These are phyloP conservation scores for Aspergillus transmontanensis DNA, from an alignment of 2,329 filamentous ascomycete genomes.

Conservation along the genomic window DNA sequence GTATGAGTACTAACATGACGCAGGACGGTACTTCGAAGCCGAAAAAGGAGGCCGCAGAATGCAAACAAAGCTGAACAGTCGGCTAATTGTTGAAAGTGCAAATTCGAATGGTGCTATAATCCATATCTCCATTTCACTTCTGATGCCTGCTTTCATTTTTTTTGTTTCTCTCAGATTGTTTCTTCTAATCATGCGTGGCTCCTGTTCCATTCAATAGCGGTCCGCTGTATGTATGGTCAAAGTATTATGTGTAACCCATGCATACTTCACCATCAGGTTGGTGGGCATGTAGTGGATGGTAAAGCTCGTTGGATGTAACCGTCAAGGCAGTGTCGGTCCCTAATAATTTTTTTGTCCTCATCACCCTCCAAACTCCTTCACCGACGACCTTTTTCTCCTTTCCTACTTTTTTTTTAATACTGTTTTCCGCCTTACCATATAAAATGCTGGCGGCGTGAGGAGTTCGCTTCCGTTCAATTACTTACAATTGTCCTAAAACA, in stretches of 20 bases:
- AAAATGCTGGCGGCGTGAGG: slow-evolving; percentile 23
- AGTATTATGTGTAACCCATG: slow-evolving; percentile 16
- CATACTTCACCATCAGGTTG: slow-evolving; percentile 6
- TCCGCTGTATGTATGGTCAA: slow-evolving; percentile 5
- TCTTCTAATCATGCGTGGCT: slow-evolving; percentile 12
- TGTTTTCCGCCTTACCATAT: slow-evolving; percentile 17
- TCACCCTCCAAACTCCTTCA: not conserved
- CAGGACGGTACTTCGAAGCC: slow-evolving; percentile 87
- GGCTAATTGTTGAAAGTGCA: not conserved
- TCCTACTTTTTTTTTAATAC: slow-evolving; percentile 23
- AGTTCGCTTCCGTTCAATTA: slow-evolving; percentile 21
- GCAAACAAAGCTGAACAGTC: slow-evolving; percentile 80
- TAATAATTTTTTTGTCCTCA: not conserved
- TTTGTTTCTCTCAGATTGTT: slow-evolving; percentile 28
- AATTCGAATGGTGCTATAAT: not conserved
- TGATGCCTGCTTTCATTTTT: not conserved
- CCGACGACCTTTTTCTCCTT: not conserved
- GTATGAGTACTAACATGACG: slow-evolving; percentile 25
- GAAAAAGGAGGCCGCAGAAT: slow-evolving; percentile 92
- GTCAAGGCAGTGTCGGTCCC: not conserved
- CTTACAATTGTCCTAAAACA: slow-evolving; percentile 7
- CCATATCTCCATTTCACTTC: not conserved
- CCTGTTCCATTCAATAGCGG: slow-evolving; percentile 15
- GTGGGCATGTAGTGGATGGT: slow-evolving; percentile 12
- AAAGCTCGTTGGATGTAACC: not conserved